Evolutionary conservation across 75 land plant genomes (phyloP), one percentile per base, ranked within the genome.

Genomic region (Picea glauca): DNA sequence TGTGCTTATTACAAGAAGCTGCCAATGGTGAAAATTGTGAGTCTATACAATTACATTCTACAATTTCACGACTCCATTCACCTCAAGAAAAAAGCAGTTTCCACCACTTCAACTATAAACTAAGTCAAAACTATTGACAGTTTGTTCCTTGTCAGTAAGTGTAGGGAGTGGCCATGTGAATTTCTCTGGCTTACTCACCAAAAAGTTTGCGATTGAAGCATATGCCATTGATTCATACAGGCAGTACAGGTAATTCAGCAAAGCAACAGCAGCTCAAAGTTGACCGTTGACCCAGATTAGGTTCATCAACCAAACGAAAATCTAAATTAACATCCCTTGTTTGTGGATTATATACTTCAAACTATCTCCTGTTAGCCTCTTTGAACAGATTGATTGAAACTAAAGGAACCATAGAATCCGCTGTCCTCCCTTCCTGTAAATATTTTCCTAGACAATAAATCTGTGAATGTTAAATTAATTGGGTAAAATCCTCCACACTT

Each of bases 341-440:
- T 62, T 50, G 56, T 50, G 12, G 64, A n/a, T 9, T 62, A n/a
- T 62, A 62, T 26, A 23, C 64, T 62, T n/a, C 64, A 62, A 62
- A 62, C 21, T 62, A 62, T 23, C 64, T 62, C 23, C 64, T 62
- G 64, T n/a, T 62, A 62, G 64, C 64, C 26, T 62, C 64, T 62
- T 62, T 62, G 64, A n/a, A 9, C 21, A n/a, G 8, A n/a, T 62
- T n/a, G 11, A n/a, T 62, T n/a, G 21, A 62, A n/a, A 21, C 56
- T 50, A 50, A 50, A 9, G 56, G 56, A 50, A 50, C 56, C 56
- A 50, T 50, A 26, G 31, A 62, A 62, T 62, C 31, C 1, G 64
- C 64, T 50, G 56, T 50, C 64, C 26, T 23, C 64, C 26, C 26
- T 62, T 62, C 64, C 64, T n/a, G 23, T 62, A n/a, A 62, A 23